Evolutionary conservation across 768 basidiomycete species (phyloP), one percentile per base, ranked within the genome.

Genomic region (Leucocoprinus sp.): DNA sequence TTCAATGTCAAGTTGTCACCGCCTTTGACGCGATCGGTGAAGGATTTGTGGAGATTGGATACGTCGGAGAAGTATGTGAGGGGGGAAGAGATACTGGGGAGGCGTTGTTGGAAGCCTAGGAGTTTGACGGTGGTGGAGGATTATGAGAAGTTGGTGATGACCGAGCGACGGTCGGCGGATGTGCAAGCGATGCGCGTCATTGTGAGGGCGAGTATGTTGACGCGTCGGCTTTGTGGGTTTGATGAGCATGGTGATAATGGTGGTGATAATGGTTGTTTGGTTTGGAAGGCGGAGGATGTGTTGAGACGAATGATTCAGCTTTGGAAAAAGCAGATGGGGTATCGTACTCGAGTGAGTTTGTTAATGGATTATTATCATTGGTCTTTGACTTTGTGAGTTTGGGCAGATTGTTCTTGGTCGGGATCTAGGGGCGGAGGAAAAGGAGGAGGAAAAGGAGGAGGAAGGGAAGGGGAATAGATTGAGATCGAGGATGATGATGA

Each of bases 11-110:
- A 76, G 36, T 71, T 98, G 24, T 79, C 80, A 2, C 93, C 95
- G 9, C 85, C 89, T 12, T 66, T 89, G 50, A 91, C 89, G 15
- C 80, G 90, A 35, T 92, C 86, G 0, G 76, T 90, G 2, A 80
- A 80, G 59, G 93, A 97, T 52, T 70, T 99, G 11, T 97, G 95
- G 96, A 71, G 93, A 31, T 69, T 98, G 42, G 92, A 99, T 65
- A 97, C 95, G 1, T 82, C 88, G 22, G 86, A 89, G 64, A 93
- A 92, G 60, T 97, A 93, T 63, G 93, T 99, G 0, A 76, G 83
- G 36, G 95, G 95, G 6, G 93, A 98, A 60, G 93, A 97, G 55
- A 63, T 71, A 3, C 71, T 98, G 22, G 80, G 75, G 5, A 62
- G n/a, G n/a, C n/a, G n/a, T n/a, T n/a, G 71, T 15, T 98, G 95